Percentiles rank a stretch among this genome's conserved stretches.
Conservation (phyloP, 768 basidiomycete genomes). For the Bullera alba region DNA sequence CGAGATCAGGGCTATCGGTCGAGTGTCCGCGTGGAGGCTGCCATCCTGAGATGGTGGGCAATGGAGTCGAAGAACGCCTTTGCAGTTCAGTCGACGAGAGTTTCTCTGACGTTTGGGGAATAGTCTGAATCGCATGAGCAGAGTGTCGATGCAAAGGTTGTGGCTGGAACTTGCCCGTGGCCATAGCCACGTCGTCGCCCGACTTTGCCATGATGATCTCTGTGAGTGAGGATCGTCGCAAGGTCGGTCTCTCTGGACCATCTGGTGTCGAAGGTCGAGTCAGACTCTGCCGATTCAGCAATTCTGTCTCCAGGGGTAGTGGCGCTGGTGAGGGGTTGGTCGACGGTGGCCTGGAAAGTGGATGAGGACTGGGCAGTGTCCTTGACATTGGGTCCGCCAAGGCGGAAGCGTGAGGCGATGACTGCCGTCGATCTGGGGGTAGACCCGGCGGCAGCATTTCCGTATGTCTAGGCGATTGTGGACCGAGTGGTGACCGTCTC, state of each 20-base stretch:
- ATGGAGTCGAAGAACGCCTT: too few species aligned
- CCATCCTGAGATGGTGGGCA: not conserved
- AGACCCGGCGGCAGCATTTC: not conserved
- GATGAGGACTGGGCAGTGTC: not conserved
- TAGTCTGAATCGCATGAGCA: slow-evolving; percentile 4
- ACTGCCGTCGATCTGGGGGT: not conserved
- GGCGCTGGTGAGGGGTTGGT: too few species aligned
- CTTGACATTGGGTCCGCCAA: not conserved
- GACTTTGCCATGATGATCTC: slow-evolving; percentile 27
- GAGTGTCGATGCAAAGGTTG: not conserved
- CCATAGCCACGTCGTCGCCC: slow-evolving; percentile 25
- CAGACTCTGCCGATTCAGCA: slow-evolving; percentile 7
- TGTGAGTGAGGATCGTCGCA: slow-evolving; percentile 22
- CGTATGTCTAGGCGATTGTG: not conserved
- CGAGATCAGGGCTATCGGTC: too few species aligned
- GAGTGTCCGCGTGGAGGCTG: not conserved
- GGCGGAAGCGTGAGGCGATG: not conserved
- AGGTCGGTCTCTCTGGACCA: slow-evolving; percentile 1
- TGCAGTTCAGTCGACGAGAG: too few species aligned
- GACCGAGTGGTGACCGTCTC: slow-evolving; percentile 14
- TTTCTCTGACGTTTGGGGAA: not conserved
- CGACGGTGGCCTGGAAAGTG: not conserved
- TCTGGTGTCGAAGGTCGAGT: slow-evolving; percentile 26
- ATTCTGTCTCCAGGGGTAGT: not conserved
- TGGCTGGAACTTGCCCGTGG: not conserved